A percentile compares a stretch with the other conserved stretches of the same genome.
phyloP scores from a whole-genome alignment of 495 filamentous ascomycete species.

The Copromyces sp. region DNA sequence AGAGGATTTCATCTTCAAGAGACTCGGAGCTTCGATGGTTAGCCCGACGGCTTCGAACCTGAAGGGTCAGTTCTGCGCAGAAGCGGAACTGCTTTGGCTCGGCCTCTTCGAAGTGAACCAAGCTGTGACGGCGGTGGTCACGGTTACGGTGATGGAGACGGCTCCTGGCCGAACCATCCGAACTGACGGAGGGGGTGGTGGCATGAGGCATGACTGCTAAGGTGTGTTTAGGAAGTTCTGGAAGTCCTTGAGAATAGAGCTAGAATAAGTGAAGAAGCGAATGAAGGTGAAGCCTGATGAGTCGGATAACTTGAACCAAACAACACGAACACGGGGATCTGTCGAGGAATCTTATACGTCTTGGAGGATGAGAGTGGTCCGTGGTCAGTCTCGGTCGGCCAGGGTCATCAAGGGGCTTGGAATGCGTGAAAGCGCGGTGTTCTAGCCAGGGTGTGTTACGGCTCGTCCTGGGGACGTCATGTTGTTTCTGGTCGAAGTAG shows the following conservation, averaged over 20 bases:
- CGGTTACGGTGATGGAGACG: neutral
- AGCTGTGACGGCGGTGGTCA: neutral
- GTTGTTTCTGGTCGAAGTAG: neutral
- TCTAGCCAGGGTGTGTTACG: neutral
- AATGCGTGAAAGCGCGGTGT: neutral
- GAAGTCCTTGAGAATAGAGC: neutral
- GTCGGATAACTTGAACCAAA: neutral
- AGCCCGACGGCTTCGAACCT: constrained; percentile 17
- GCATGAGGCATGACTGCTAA: neutral
- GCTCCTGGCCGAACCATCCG: neutral
- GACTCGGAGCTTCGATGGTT: constrained; percentile 7
- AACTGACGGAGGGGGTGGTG: neutral
- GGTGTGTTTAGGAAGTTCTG: neutral
- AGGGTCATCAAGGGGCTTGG: neutral
- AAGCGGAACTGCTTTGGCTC: constrained; percentile 17
- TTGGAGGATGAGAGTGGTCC: neutral
- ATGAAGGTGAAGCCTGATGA: neutral
- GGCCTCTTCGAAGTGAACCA: neutral
- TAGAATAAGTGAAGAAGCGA: neutral
- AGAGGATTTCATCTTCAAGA: constrained; percentile 17
- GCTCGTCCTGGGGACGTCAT: neutral
- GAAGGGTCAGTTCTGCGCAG: constrained; percentile 18
- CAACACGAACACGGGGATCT: neutral
- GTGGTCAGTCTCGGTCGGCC: neutral
- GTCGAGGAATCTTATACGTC: neutral